A percentile compares a stretch with the other conserved stretches of the same genome.
Conservation (phyloP, 768 basidiomycete genomes). For the Trametopsis cervina region DNA sequence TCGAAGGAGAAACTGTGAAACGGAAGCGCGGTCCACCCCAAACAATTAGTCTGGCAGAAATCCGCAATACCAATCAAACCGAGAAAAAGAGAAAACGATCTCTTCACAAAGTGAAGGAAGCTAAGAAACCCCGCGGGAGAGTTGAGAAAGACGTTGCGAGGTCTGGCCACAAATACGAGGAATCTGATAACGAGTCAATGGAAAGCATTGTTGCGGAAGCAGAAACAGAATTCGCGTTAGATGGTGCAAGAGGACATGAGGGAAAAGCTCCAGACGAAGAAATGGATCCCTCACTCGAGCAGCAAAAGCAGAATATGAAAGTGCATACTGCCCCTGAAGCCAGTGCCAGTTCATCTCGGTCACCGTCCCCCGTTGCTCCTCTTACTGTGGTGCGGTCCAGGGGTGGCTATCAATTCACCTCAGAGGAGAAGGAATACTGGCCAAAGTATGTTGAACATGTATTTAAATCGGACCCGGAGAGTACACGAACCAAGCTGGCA, state of each 20-base stretch:
- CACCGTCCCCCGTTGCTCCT: conserved; percentile 2
- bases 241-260: conserved; percentile 4
- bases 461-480: conserved; percentile 38
- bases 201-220: background rate
- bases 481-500: background rate
- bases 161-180: background rate
- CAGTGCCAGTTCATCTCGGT: background rate
- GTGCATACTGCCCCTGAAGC: background rate
- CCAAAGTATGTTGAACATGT: conserved; percentile 37
- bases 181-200: background rate
- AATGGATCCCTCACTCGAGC: background rate
- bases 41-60: background rate
- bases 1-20: conserved; percentile 9
- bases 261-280: background rate
- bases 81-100: background rate
- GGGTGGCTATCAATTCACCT: conserved; percentile 33
- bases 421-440: conserved; percentile 44
- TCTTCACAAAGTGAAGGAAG: too few species aligned
- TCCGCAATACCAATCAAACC: background rate
- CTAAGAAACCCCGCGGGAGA: background rate
- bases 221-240: background rate
- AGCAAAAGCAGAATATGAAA: background rate
- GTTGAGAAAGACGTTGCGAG: background rate
- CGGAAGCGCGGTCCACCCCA: conserved; percentile 5
- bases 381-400: background rate